Conservation (phyloP, 768 basidiomycete species). For the Tricholoma matsutake region DNA sequence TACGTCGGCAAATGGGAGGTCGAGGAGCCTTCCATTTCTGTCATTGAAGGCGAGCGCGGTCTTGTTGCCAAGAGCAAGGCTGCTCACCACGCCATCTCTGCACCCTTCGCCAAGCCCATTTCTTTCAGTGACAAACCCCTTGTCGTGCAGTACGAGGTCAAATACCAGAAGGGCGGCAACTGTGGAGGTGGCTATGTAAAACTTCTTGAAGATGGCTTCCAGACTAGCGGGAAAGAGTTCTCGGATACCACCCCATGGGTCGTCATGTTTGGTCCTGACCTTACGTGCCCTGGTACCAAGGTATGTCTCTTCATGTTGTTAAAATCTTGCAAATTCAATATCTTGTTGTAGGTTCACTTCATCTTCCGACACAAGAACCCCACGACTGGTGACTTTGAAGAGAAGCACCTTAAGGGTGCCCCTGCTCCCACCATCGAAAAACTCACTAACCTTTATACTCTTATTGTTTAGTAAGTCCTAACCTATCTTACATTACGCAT, state of each 20-base stretch:
- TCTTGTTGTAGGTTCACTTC: conserved; percentile 76
- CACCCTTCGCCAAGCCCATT: conserved; percentile 75
- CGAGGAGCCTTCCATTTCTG: conserved; percentile 76
- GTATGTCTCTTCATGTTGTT: conserved; percentile 32
- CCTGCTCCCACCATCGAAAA: conserved; percentile 88
- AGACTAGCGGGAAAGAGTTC: conserved; percentile 90
- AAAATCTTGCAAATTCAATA: conserved; percentile 1
- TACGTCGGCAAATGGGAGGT: conserved; percentile 98
- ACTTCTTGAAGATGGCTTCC: conserved; percentile 91
- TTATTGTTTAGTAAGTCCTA: conserved; percentile 76
- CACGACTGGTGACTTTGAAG: conserved; percentile 87
- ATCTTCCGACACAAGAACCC: conserved; percentile 99
- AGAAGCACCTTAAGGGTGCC: conserved; percentile 88
- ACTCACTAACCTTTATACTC: conserved; percentile 90
- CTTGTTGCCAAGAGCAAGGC: conserved; percentile 97
- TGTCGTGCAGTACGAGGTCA: conserved; percentile 98
- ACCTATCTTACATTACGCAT: neutral
- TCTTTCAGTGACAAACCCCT: conserved; percentile 83
- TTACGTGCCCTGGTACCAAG: conserved; percentile 91
- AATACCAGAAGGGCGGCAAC: conserved; percentile 98
- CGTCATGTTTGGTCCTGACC: conserved; percentile 97
- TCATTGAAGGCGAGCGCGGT: conserved; percentile 84
- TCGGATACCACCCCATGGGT: conserved; percentile 93
- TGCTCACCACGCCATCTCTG: conserved; percentile 97
- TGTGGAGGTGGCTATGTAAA: conserved; percentile 99